Evolutionary conservation across 495 filamentous ascomycete species (phyloP).

Genomic region (Neurospora sp.): DNA sequence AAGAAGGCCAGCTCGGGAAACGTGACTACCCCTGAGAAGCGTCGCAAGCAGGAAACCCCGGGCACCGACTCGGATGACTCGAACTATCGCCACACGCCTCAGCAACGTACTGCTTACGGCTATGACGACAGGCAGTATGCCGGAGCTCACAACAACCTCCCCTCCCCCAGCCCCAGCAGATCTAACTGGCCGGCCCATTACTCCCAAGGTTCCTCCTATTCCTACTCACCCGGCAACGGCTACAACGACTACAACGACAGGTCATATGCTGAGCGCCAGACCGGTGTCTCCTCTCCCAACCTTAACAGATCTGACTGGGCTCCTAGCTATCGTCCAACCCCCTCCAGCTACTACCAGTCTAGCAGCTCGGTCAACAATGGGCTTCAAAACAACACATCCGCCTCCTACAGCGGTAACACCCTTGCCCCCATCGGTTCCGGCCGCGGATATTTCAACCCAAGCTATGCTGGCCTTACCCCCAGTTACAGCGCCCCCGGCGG

Average conservation of each 20-base stretch:
- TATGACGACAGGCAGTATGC: background rate
- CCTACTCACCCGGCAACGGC: background rate
- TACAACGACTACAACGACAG: conserved; percentile 1
- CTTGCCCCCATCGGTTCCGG: background rate
- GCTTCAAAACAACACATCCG: background rate
- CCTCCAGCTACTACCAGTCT: background rate
- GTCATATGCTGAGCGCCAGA: background rate
- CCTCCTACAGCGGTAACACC: background rate
- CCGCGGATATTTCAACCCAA: background rate
- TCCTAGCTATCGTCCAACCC: background rate
- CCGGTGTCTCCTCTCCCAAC: background rate
- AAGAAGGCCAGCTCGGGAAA: background rate
- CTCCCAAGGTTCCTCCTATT: background rate
- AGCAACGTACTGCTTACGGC: conserved; percentile 2
- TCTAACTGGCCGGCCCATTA: background rate
- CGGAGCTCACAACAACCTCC: background rate
- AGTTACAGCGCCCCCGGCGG: background rate
- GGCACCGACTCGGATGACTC: conserved; percentile 2
- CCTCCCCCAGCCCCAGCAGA: background rate
- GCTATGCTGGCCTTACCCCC: background rate
- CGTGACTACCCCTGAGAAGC: background rate
- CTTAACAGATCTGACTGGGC: background rate
- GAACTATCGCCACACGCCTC: background rate
- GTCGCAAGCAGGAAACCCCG: background rate
- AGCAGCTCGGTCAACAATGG: background rate